Evolutionary conservation across 2,329 filamentous ascomycete species (phyloP).

Genomic region (Aspergillus pseudoglaucus): DNA sequence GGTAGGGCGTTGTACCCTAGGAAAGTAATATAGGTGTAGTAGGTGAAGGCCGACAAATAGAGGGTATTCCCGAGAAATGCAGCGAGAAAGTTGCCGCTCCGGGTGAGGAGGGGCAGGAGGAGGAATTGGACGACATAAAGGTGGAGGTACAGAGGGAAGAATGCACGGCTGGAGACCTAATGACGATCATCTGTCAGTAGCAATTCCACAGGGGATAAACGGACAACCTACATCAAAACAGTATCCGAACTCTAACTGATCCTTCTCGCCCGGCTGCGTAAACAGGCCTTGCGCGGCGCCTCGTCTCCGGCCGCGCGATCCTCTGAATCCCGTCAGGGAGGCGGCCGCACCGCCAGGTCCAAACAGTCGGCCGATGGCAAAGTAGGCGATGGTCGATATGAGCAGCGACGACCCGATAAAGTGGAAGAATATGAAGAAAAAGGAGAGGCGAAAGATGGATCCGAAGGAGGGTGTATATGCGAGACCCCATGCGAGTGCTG

Average conservation of each 20-base stretch:
- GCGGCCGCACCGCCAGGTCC: conserved; percentile 46
- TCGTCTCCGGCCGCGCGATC: conserved; percentile 42
- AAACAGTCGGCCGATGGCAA: conserved; percentile 56
- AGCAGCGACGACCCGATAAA: conserved; percentile 56
- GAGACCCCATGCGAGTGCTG: conserved; percentile 54
- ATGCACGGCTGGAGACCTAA: conserved; percentile 58
- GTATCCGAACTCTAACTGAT: conserved; percentile 63
- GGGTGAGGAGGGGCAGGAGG: conserved; percentile 53
- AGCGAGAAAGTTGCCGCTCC: conserved; percentile 35
- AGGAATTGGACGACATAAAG: conserved; percentile 63
- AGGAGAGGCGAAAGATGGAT: conserved; percentile 42
- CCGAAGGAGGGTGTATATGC: conserved; percentile 44
- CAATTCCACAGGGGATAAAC: not conserved
- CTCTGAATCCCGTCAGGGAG: conserved; percentile 41
- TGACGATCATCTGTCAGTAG: not conserved
- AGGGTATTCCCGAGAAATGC: conserved; percentile 59
- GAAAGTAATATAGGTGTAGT: conserved; percentile 64
- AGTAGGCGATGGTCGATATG: conserved; percentile 57
- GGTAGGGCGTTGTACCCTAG: conserved; percentile 63
- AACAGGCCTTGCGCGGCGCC: conserved; percentile 51
- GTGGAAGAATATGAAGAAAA: conserved; percentile 49
- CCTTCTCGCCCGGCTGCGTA: conserved; percentile 48
- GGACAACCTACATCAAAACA: conserved; percentile 57
- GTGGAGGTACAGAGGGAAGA: conserved; percentile 62
- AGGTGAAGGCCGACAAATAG: conserved; percentile 58